Base-by-base conservation (phyloP, 2,329 filamentous ascomycete genomes). In the Fusarium subglutinans region DNA sequence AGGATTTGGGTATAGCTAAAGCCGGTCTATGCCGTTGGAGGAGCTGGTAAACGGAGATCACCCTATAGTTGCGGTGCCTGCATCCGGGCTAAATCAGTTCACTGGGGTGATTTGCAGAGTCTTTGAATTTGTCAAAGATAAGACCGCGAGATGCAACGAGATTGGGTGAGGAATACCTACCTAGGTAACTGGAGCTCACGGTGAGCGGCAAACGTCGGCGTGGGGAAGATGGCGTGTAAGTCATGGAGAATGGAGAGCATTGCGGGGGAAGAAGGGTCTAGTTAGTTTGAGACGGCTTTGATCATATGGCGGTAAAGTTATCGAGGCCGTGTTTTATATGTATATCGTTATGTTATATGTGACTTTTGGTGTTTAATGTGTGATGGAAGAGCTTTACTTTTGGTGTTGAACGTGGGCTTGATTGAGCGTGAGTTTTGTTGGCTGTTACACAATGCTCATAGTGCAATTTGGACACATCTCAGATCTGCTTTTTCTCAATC, bases 131-230 rank as follows among this genome's bases (percentile, higher is more conserved):
- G 28, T 17, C 13, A 38, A 55, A 51, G 33, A 40, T 20, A 43
- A 35, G 45, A 54, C 8, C 24, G 17, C 30, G 37, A 57, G 45
- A 37, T 17, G 30, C 30, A 44, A 55, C 18, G 37, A 48, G 48
- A 53, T 60, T 45, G 57, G 53, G 17, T 17, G 17, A 43, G 38
- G 45, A 50, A 47, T 44, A 26, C n/a, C 17, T 26, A 14, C 8
- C 41, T 24, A 43, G 38, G 10, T 44, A 48, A 22, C 4, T 15
- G 44, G 33, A 55, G 51, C 45, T n/a, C 30, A 26, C 24, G 20
- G 44, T 38, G 60, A 61, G 70, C 70, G 71, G 71, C 71, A 72
- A 74, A 47, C 71, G 38, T 74, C 71, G 71, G 71, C 67, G 58
- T 74, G 71, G 70, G 54, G 66, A 38, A 35, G 47, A 51, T 53